A percentile compares a stretch with the other conserved stretches of the same genome.
phyloP scores from a whole-genome alignment of 768 basidiomycete species.

The Hygrocybe punicea region DNA sequence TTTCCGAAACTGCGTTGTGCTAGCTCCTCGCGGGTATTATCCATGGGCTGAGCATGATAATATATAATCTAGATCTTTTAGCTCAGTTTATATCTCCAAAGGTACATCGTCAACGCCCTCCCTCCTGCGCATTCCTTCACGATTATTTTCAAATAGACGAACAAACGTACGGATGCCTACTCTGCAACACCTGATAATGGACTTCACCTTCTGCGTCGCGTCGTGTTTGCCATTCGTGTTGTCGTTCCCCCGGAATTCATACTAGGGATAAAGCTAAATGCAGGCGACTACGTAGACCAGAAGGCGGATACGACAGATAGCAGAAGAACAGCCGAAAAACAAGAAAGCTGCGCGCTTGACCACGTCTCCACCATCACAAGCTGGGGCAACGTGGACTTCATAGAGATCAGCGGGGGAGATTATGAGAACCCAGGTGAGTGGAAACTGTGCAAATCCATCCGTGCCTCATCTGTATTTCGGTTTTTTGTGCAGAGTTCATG shows the following conservation, averaged over 20 bases:
- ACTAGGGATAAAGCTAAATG: conserved; percentile 77
- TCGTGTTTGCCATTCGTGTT: too few species aligned
- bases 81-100: conserved; percentile 75
- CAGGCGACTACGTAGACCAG: conserved; percentile 60
- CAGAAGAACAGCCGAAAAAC: conserved; percentile 19
- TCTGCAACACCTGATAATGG: conserved; percentile 32
- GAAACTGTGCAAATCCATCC: too few species aligned
- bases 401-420: conserved; percentile 65
- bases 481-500: conserved; percentile 44
- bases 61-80: conserved; percentile 57
- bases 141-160: conserved; percentile 28
- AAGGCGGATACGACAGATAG: too few species aligned
- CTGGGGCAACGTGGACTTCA: conserved; percentile 72
- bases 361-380: conserved; percentile 59
- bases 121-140: background rate
- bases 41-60: background rate
- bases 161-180: conserved; percentile 60
- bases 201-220: conserved; percentile 52
- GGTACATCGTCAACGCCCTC: conserved; percentile 35
- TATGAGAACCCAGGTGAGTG: too few species aligned
- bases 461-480: too few species aligned
- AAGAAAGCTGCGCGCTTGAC: conserved; percentile 48
- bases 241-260: conserved; percentile 45
- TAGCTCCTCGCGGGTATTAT: background rate
- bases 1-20: background rate